Evolutionary conservation across 345 rosid species (phyloP), one percentile per base, ranked within the genome.

Genomic region (Corchorus olitorius): DNA sequence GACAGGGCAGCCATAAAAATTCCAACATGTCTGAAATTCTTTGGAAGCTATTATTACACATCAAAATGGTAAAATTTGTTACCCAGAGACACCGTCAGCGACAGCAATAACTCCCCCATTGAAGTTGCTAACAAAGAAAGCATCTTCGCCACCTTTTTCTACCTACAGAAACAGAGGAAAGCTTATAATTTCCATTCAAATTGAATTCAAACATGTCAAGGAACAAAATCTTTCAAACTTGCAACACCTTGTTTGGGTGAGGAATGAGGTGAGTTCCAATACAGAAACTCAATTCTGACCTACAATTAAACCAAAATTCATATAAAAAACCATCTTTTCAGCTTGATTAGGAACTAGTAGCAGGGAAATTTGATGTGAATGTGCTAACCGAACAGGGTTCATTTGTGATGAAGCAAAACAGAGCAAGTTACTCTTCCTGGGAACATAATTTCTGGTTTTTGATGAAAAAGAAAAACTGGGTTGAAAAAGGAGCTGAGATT

Each of bases 11-110:
- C 43, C 46, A 64, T 27, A 16, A 6, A 13, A 19, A 27, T 56
- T 10, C 27, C n/a, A 55, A 53, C 58, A 53, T 16, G 20, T 16
- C 59, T 56, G 63, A 59, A 22, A 33, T 22, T 59, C 15, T 59
- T 22, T 22, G 41, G 65, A 27, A 60, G 16, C 27, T 27, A 27
- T 60, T 33, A 5, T 70, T 13, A 8, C 12, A 13, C 41, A 70
- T 46, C 27, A 53, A 14, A 20, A 5, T 13, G 43, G 43, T 39
- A 15, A 13, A 4, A 22, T 64, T 66, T 39, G 67, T 43, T 83
- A 92, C 97, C 98, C 89, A 19, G 98, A 94, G 78, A 94, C 98
- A 74, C 98, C 98, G 71, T 91, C 98, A 70, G 98, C 98, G 79
- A 91, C 89, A 74, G 98, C 96, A 62, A 93, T 79, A 72, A 93